Conservation (phyloP, 257 asterid genomes). For the Solanum chaucha region DNA sequence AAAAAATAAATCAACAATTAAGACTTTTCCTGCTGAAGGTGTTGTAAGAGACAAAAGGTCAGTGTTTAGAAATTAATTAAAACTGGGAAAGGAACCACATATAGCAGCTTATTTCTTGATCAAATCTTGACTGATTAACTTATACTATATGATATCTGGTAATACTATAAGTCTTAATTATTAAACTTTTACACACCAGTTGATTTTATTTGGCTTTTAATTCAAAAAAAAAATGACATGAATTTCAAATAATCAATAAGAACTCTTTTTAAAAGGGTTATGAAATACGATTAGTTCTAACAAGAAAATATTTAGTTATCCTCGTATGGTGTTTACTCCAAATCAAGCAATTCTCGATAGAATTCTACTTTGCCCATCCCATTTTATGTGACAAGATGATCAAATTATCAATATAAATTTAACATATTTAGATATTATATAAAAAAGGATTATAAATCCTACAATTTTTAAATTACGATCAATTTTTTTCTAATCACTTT, state of each 20-base stretch:
- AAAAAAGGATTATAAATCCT: no score
- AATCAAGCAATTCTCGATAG: not conserved
- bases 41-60: not conserved
- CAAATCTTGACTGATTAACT: not conserved
- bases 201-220: no score
- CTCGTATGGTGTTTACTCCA: no score
- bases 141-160: no score
- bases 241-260: no score
- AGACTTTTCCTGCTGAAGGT: not conserved
- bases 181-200: no score
- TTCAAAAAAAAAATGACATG: no score
- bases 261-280: not conserved
- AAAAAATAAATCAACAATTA: not conserved
- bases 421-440: not conserved
- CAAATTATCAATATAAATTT: not conserved
- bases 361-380: no score
- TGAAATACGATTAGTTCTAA: not conserved
- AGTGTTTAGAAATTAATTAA: not conserved
- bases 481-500: no score
- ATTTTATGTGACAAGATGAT: not conserved
- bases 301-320: not conserved
- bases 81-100: not conserved
- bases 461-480: no score
- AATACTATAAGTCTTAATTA: no score
- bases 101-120: not conserved